Conservation (phyloP, 2,329 filamentous ascomycete species). For the Canariomyces notabilis region DNA sequence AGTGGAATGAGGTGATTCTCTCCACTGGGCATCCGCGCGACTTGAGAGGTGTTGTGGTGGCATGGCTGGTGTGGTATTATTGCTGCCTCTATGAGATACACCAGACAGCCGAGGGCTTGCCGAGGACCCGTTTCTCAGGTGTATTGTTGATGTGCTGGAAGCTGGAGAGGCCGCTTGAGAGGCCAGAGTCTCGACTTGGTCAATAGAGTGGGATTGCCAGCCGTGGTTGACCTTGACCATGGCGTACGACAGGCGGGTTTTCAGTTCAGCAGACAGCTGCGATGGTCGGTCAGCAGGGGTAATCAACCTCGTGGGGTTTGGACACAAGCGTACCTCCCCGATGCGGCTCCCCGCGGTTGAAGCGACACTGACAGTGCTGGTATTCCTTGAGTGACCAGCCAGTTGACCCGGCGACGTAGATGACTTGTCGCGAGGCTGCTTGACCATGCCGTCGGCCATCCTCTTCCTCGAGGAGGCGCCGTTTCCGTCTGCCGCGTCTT, state of each 20-base stretch:
- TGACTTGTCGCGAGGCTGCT: conserved; percentile 41
- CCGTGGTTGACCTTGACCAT: conserved; percentile 91
- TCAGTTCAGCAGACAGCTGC: conserved; percentile 72
- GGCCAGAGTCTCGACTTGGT: conserved; percentile 70
- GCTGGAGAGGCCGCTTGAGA: conserved; percentile 63
- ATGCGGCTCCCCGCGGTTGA: conserved; percentile 65
- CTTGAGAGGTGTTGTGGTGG: conserved; percentile 20
- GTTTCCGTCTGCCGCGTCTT: conserved; percentile 30
- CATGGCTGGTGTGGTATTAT: conserved; percentile 30
- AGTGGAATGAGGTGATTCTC: conserved; percentile 11
- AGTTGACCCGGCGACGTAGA: conserved; percentile 43
- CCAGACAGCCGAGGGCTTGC: conserved; percentile 48
- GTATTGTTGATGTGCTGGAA: conserved; percentile 52
- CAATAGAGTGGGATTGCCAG: conserved; percentile 74
- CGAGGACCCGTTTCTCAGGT: conserved; percentile 47
- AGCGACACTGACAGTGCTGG: conserved; percentile 59
- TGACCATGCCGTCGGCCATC: conserved; percentile 70
- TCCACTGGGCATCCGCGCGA: conserved; percentile 12
- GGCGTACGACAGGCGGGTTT: conserved; percentile 81
- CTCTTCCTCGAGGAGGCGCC: conserved; percentile 56
- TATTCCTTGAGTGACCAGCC: conserved; percentile 62
- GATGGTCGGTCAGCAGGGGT: conserved; percentile 22
- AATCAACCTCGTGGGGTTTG: not conserved
- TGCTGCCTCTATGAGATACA: conserved; percentile 33
- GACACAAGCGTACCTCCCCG: conserved; percentile 60